Evolutionary conservation across 352 stramenopile species (phyloP).

Genomic region (Globisporangium paroecandrum): DNA sequence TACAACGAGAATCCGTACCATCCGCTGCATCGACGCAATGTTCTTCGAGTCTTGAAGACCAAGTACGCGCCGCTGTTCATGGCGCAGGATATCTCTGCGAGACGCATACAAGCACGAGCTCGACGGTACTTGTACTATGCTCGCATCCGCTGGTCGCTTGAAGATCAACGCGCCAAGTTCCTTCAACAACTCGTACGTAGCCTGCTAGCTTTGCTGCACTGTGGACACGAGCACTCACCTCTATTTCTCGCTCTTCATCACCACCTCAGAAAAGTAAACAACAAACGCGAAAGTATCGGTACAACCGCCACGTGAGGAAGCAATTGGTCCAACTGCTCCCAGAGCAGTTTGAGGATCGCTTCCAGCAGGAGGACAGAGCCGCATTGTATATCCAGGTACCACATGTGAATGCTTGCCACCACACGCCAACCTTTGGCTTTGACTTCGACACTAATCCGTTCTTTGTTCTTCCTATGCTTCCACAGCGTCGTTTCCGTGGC

Average conservation of each 20-base stretch:
- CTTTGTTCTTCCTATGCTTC: neutral
- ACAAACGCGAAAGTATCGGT: conserved; percentile 63
- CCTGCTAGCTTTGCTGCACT: neutral
- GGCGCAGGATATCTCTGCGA: conserved; percentile 49
- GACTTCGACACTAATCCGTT: neutral
- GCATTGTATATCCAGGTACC: conserved; percentile 38
- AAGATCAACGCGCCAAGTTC: conserved; percentile 27
- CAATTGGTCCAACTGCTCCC: conserved; percentile 45
- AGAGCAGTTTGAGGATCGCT: conserved; percentile 37
- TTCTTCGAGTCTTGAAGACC: conserved; percentile 30
- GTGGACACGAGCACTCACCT: neutral
- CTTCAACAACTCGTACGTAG: conserved; percentile 43
- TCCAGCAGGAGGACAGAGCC: conserved; percentile 40
- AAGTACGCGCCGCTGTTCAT: conserved; percentile 58
- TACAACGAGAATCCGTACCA: conserved; percentile 46
- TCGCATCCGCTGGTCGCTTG: conserved; percentile 37
- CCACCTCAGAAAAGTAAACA: conserved; percentile 39
- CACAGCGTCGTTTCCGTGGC: conserved; percentile 46
- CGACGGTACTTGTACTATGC: conserved; percentile 44
- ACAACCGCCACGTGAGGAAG: conserved; percentile 48
- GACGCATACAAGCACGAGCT: conserved; percentile 39
- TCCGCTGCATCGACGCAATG: conserved; percentile 27
- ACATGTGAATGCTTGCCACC: neutral
- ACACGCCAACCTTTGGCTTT: neutral
- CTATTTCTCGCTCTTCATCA: neutral